phyloP scores from a whole-genome alignment of 1,284 basidiomycete genomes.

The Marasmius fiardii region DNA sequence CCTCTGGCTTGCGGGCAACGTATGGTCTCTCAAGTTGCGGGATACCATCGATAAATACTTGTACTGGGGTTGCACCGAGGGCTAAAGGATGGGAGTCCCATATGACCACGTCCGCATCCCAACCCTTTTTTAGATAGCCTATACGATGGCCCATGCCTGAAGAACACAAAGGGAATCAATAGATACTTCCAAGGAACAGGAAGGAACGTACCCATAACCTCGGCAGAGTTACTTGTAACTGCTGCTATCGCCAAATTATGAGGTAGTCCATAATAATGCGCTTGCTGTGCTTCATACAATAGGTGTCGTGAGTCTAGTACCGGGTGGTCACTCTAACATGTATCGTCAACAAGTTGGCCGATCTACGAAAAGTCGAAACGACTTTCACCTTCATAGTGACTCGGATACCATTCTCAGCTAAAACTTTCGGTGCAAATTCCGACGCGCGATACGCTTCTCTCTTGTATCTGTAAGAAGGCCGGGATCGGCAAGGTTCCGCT shows the following conservation, averaged over 20 bases:
- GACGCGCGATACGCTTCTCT: slow-evolving; percentile 61
- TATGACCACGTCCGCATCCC: slow-evolving; percentile 32
- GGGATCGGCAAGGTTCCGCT: background rate
- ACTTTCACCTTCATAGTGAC: slow-evolving; percentile 45
- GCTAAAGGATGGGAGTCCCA: slow-evolving; percentile 59
- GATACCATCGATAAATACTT: slow-evolving; percentile 57
- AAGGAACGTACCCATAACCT: slow-evolving; percentile 34
- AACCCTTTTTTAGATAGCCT: slow-evolving; percentile 43
- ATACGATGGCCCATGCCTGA: slow-evolving; percentile 35
- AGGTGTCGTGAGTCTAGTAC: slow-evolving; percentile 66
- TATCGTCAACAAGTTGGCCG: background rate
- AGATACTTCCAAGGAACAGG: too few species aligned
- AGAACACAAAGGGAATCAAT: background rate
- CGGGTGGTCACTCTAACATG: slow-evolving; percentile 58
- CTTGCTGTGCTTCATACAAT: slow-evolving; percentile 69
- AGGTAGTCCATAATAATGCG: slow-evolving; percentile 66
- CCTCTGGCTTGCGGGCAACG: slow-evolving; percentile 30
- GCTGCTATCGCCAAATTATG: slow-evolving; percentile 64
- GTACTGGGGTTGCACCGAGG: slow-evolving; percentile 54
- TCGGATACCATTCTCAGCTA: slow-evolving; percentile 22
- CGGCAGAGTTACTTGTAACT: slow-evolving; percentile 56
- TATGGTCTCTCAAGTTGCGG: slow-evolving; percentile 37
- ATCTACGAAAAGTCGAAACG: background rate
- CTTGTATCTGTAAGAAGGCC: slow-evolving; percentile 45
- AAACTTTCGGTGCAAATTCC: slow-evolving; percentile 23